Evolutionary conservation across 148 eudicot genomes (phyloP).

Genomic region (Cornus controversa): DNA sequence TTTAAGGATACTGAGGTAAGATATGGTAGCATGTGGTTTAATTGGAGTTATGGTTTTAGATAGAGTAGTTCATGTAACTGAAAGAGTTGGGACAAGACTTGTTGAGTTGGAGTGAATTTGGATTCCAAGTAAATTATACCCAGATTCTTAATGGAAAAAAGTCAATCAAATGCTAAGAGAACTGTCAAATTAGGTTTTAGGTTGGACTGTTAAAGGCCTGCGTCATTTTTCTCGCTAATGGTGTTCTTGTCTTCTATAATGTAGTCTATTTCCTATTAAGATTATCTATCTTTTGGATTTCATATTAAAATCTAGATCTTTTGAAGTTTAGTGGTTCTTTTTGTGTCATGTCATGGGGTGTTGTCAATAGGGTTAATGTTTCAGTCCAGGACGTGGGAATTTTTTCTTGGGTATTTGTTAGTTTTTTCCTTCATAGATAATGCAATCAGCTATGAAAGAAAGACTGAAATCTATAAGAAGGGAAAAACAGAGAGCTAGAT

Average conservation of each 20-base stretch:
- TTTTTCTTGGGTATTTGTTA: background rate
- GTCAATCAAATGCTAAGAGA: background rate
- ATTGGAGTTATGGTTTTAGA: too few relatives aligned
- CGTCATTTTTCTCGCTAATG: background rate
- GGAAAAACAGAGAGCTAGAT: too few relatives aligned
- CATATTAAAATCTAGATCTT: background rate
- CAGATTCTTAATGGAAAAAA: background rate
- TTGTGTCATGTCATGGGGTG: background rate
- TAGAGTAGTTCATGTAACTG: background rate
- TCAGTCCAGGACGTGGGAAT: background rate
- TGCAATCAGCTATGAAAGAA: too few relatives aligned
- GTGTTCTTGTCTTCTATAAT: background rate
- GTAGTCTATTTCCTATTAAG: background rate
- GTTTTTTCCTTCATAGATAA: conserved; percentile 4
- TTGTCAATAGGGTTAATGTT: background rate
- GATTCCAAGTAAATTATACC: background rate
- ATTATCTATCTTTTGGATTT: background rate
- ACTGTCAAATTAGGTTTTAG: background rate
- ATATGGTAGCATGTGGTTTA: too few relatives aligned
- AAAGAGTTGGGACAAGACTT: background rate
- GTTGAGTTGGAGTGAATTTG: background rate
- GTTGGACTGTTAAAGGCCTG: background rate
- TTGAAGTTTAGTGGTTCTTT: background rate
- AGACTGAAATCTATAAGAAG: too few relatives aligned
- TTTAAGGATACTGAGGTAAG: too few relatives aligned